phyloP scores from a whole-genome alignment of 2,329 filamentous ascomycete species.

The Talaromyces islandicus region DNA sequence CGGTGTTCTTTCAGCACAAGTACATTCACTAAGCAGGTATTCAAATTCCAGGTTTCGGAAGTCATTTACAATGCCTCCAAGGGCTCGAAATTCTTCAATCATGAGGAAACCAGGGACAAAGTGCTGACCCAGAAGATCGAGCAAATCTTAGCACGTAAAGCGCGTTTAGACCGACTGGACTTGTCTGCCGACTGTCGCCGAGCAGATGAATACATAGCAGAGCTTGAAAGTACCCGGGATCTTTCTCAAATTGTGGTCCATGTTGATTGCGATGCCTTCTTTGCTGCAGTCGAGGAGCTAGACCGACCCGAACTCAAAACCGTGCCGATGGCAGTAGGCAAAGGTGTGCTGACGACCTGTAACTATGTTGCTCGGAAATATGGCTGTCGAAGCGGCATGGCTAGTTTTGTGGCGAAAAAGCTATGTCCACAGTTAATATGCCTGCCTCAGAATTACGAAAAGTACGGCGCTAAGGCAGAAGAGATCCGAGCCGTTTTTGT shows the following conservation, averaged over 20 bases:
- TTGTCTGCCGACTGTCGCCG: constrained; percentile 65
- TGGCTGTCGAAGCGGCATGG: constrained; percentile 92
- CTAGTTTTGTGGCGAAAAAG: constrained; percentile 89
- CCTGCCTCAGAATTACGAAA: constrained; percentile 78
- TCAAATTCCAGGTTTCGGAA: constrained; percentile 67
- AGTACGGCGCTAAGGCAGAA: constrained; percentile 83
- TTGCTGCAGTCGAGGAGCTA: constrained; percentile 84
- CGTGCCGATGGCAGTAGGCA: constrained; percentile 85
- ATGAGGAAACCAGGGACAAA: constrained; percentile 78
- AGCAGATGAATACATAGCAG: constrained; percentile 73
- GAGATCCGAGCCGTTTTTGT: constrained; percentile 78
- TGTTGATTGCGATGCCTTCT: constrained; percentile 96
- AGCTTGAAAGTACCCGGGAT: constrained; percentile 73
- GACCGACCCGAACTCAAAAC: constrained; percentile 78
- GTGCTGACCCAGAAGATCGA: constrained; percentile 80
- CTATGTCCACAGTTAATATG: constrained; percentile 81
- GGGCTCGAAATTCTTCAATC: constrained; percentile 92
- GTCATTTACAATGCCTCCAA: constrained; percentile 97
- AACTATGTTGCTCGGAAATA: constrained; percentile 90
- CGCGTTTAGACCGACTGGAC: constrained; percentile 68
- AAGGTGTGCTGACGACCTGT: constrained; percentile 63
- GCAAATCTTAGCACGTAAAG: constrained; percentile 68
- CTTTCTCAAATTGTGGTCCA: constrained; percentile 82
- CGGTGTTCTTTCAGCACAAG: background rate
- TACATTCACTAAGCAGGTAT: constrained; percentile 1